phyloP scores from a whole-genome alignment of 768 basidiomycete genomes.

The Tephrocybe rancida region DNA sequence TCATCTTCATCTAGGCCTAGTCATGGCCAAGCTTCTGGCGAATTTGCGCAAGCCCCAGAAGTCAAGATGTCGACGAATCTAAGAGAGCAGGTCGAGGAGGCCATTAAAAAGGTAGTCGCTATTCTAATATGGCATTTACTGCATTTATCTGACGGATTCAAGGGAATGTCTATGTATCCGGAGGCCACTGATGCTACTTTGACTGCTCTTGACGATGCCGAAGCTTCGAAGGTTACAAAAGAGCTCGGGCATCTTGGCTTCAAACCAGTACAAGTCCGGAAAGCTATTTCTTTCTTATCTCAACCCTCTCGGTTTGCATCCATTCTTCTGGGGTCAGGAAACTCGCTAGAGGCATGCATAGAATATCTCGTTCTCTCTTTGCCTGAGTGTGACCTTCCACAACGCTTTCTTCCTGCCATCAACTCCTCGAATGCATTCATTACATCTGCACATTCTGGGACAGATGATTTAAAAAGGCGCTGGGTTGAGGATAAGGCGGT shows the following conservation, averaged over 20 bases:
- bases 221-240: conserved; percentile 40
- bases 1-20: conserved; percentile 22
- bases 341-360: conserved; percentile 76
- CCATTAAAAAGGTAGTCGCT: conserved; percentile 67
- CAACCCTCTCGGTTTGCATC: conserved; percentile 58
- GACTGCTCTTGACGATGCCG: conserved; percentile 43
- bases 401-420: conserved; percentile 62
- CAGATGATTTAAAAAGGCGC: conserved; percentile 64
- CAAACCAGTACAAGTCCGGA: conserved; percentile 50
- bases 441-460: conserved; percentile 62
- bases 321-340: conserved; percentile 58
- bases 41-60: conserved; percentile 61
- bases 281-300: conserved; percentile 59
- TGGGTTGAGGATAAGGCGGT: conserved; percentile 83
- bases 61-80: conserved; percentile 81
- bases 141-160: not conserved
- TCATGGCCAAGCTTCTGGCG: conserved; percentile 26
- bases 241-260: conserved; percentile 75
- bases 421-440: conserved; percentile 75
- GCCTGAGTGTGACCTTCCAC: conserved; percentile 87
- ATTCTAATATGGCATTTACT: conserved; percentile 10
- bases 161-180: conserved; percentile 54
- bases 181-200: conserved; percentile 40
- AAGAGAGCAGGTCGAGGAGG: conserved; percentile 79
- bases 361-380: conserved; percentile 83